A percentile compares a stretch with the other conserved stretches of the same genome.
These are phyloP conservation scores for Jatropha curcas DNA, from an alignment of 345 rosid genomes.

Conservation along the genomic window DNA sequence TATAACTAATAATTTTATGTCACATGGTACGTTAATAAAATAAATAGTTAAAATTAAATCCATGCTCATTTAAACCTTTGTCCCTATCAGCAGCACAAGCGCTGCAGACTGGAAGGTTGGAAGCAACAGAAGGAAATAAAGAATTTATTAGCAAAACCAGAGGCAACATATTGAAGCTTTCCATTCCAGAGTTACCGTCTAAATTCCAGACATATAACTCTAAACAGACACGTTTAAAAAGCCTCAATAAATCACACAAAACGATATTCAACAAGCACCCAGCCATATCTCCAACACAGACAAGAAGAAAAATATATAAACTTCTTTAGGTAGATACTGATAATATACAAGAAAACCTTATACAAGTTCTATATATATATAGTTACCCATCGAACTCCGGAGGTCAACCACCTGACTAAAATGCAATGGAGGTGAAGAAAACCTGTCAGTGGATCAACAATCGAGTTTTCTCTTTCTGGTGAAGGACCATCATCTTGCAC, in stretches of 20 bases:
- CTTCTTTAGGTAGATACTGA: constrained; percentile 2
- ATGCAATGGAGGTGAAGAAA: constrained; percentile 2
- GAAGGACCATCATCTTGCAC: not conserved
- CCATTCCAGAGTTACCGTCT: constrained; percentile 12
- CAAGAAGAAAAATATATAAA: constrained; percentile 4
- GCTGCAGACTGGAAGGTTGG: too few species aligned
- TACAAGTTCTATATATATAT: constrained; percentile 12
- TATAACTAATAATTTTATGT: too few species aligned
- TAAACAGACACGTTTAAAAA: constrained; percentile 23
- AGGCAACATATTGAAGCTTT: constrained; percentile 5
- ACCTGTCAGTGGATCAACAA: constrained; percentile 14
- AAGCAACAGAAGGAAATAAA: constrained; percentile 2
- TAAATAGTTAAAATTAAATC: too few species aligned
- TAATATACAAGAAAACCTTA: constrained; percentile 34
- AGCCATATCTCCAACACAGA: constrained; percentile 15
- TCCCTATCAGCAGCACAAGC: too few species aligned
- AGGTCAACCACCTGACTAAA: not conserved
- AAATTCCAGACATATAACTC: constrained; percentile 27
- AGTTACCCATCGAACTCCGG: constrained; percentile 5
- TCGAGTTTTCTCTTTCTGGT: constrained; percentile 9
- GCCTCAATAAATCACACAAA: constrained; percentile 35
- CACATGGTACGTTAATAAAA: too few species aligned
- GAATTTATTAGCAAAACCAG: constrained; percentile 22
- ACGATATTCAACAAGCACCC: constrained; percentile 29
- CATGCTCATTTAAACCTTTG: too few species aligned